Evolutionary conservation across 306 rosid genomes (phyloP).

Genomic region (Dryas alaskensis): DNA sequence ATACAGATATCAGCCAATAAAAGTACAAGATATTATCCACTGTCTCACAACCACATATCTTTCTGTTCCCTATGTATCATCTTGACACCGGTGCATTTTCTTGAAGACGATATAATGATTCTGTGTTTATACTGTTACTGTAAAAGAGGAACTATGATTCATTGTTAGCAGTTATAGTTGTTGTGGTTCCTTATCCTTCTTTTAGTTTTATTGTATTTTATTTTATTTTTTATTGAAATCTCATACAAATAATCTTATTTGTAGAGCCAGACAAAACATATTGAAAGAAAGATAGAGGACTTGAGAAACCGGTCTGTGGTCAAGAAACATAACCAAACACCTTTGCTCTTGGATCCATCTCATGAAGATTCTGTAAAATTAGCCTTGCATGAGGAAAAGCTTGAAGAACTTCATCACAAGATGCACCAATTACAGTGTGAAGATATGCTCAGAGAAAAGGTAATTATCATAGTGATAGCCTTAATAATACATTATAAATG

Average conservation of each 20-base stretch:
- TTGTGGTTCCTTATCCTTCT: constrained; percentile 10
- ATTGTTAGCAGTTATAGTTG: neutral
- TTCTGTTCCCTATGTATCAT: neutral
- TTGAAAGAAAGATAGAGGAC: constrained; percentile 49
- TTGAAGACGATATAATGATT: neutral
- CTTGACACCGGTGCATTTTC: neutral
- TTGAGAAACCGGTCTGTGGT: constrained; percentile 37
- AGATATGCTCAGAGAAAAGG: constrained; percentile 62
- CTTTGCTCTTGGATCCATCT: constrained; percentile 43
- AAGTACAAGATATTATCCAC: no score
- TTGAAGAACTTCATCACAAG: constrained; percentile 57
- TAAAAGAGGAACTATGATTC: neutral
- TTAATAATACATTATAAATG: neutral
- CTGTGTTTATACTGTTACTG: no score
- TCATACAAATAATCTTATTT: constrained; percentile 37
- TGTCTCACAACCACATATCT: no score
- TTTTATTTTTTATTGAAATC: constrained; percentile 19
- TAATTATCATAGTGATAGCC: constrained; percentile 14
- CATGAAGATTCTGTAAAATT: constrained; percentile 36
- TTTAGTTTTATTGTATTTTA: constrained; percentile 2
- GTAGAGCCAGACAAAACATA: constrained; percentile 62
- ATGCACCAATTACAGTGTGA: constrained; percentile 67
- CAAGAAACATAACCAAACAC: constrained; percentile 33
- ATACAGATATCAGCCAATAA: neutral
- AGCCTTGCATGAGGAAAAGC: constrained; percentile 61